Evolutionary conservation across 192 early-diverging fungal species (phyloP).

Genomic region (Geranomyces michiganensis): DNA sequence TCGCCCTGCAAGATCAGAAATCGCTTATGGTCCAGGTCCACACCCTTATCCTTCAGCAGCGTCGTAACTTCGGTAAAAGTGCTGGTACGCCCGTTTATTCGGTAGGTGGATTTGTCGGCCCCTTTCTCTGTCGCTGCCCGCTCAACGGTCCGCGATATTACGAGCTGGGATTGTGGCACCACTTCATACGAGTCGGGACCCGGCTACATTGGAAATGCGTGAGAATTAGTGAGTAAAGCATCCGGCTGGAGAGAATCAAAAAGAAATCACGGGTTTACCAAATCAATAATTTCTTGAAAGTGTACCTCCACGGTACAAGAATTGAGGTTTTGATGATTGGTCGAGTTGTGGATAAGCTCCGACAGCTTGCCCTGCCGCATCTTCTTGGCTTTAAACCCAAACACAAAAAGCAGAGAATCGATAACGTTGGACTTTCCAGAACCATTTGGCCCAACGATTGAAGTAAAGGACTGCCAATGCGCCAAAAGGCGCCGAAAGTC

Average conservation of each 20-base stretch:
- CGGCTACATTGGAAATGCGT: conserved; percentile 43
- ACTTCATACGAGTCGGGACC: conserved; percentile 62
- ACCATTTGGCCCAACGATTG: conserved; percentile 94
- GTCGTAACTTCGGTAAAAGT: conserved; percentile 82
- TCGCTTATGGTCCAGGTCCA: conserved; percentile 97
- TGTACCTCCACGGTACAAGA: conserved; percentile 90
- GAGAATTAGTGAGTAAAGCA: not conserved
- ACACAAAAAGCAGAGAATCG: conserved; percentile 96
- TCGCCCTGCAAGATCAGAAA: conserved; percentile 98
- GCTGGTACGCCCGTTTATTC: conserved; percentile 57
- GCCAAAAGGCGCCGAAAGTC: too few species aligned
- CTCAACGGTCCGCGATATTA: conserved; percentile 73
- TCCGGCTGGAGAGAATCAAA: not conserved
- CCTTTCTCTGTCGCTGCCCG: conserved; percentile 28
- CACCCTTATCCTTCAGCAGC: conserved; percentile 79
- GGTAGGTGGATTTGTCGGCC: conserved; percentile 52
- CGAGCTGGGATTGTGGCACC: conserved; percentile 70
- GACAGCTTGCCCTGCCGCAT: conserved; percentile 95
- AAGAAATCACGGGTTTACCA: conserved; percentile 48
- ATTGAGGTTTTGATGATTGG: conserved; percentile 66
- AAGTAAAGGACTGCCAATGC: conserved; percentile 76
- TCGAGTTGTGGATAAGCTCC: conserved; percentile 94
- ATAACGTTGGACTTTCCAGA: conserved; percentile 99
- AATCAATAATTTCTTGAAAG: conserved; percentile 89
- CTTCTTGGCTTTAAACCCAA: conserved; percentile 97